Evolutionary conservation across 2,329 filamentous ascomycete genomes (phyloP).

Genomic region (Parafenestella ontariensis): DNA sequence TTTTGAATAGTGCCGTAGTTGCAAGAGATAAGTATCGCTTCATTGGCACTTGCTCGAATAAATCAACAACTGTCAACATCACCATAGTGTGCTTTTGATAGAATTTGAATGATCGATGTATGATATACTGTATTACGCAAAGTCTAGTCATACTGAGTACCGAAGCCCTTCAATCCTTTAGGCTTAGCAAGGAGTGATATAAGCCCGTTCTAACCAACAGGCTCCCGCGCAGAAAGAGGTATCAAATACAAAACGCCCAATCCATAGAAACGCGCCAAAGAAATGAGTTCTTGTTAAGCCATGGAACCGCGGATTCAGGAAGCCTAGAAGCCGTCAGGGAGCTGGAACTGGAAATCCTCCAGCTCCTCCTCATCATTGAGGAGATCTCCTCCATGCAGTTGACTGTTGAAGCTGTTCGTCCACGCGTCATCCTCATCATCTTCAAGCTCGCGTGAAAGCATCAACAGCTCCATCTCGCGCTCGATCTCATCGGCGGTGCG

Average conservation of each 20-base stretch:
- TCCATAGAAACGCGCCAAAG: neutral
- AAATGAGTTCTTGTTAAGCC: neutral
- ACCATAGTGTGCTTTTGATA: neutral
- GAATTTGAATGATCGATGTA: neutral
- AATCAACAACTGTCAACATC: neutral
- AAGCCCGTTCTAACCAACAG: neutral
- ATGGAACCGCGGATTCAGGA: neutral
- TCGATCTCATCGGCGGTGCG: conserved; percentile 45
- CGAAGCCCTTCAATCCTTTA: neutral
- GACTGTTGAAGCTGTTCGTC: conserved; percentile 38
- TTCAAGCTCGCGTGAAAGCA: conserved; percentile 33
- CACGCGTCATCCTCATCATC: conserved; percentile 42
- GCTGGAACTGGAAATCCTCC: conserved; percentile 40
- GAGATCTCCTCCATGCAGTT: conserved; percentile 30
- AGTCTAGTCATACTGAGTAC: neutral
- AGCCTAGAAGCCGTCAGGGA: conserved; percentile 40
- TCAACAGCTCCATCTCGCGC: conserved; percentile 39
- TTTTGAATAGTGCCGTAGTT: too few relatives aligned
- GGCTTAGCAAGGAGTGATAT: neutral
- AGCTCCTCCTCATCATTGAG: conserved; percentile 41
- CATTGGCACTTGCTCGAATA: neutral
- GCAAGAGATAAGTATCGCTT: neutral
- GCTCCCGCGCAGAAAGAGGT: conserved; percentile 6
- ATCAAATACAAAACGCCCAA: conserved; percentile 12
- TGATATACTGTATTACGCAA: neutral